These are phyloP conservation scores for Drechslerella dactyloides DNA, from an alignment of 2,329 filamentous ascomycete species.

Conservation along the genomic window DNA sequence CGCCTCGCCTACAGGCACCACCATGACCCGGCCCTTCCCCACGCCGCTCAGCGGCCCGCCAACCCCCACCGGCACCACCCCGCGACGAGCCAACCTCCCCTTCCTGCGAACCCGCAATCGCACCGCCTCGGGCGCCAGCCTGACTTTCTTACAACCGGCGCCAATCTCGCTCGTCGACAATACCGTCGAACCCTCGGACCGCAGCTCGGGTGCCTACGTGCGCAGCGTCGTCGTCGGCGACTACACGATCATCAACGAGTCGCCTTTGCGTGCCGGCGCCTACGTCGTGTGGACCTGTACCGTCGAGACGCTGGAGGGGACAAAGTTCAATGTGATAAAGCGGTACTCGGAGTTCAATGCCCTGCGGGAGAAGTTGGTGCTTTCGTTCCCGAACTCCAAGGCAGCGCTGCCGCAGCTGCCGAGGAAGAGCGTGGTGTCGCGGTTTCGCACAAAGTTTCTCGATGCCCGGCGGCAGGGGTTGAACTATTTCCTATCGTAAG, in stretches of 20 bases:
- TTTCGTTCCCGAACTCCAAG: constrained; percentile 82
- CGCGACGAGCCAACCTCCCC: constrained; percentile 28
- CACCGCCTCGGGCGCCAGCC: constrained; percentile 46
- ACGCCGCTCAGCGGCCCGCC: constrained; percentile 29
- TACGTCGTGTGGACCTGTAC: constrained; percentile 95
- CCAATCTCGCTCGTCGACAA: constrained; percentile 70
- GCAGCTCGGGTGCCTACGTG: constrained; percentile 68
- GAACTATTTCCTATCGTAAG: constrained; percentile 91
- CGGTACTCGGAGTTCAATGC: constrained; percentile 93
- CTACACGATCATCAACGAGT: constrained; percentile 66
- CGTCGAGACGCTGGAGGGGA: constrained; percentile 78
- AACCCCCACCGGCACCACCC: constrained; percentile 21
- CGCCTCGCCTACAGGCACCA: constrained; percentile 27
- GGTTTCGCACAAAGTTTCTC: constrained; percentile 67
- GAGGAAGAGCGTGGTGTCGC: constrained; percentile 82
- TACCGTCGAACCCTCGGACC: constrained; percentile 65
- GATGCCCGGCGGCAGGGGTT: constrained; percentile 82
- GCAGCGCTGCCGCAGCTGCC: constrained; percentile 88
- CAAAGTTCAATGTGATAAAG: constrained; percentile 67
- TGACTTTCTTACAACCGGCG: constrained; percentile 55
- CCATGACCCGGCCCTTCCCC: constrained; percentile 16
- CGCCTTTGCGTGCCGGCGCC: constrained; percentile 70
- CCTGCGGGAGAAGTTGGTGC: constrained; percentile 73
- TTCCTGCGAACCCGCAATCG: constrained; percentile 43
- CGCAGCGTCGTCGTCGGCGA: constrained; percentile 68